phyloP scores from a whole-genome alignment of 2,329 filamentous ascomycete genomes.

The Apiospora pterosperma region DNA sequence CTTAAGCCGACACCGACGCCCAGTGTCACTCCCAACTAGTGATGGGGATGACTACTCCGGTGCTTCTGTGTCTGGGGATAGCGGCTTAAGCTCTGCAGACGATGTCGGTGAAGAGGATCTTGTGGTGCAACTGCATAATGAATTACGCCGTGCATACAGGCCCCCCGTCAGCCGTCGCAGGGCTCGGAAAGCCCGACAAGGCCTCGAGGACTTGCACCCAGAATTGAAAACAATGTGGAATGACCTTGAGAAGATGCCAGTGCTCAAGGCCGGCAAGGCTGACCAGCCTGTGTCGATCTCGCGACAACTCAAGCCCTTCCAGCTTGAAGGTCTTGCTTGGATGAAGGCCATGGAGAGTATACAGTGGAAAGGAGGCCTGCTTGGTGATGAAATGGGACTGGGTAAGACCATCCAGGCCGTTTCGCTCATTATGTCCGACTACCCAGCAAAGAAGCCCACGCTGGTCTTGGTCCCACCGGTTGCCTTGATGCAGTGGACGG shows the following conservation, averaged over 20 bases:
- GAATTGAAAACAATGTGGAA: conserved; percentile 82
- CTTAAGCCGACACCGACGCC: neutral
- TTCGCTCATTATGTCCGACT: conserved; percentile 97
- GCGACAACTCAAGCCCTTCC: conserved; percentile 85
- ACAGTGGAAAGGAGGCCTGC: conserved; percentile 80
- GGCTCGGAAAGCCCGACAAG: neutral
- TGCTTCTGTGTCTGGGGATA: conserved; percentile 11
- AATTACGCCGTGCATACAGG: neutral
- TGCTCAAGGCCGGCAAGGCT: conserved; percentile 60
- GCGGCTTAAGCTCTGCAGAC: neutral
- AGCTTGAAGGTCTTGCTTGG: conserved; percentile 91
- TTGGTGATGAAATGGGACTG: conserved; percentile 98
- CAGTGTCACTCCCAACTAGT: conserved; percentile 16
- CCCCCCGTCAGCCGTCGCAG: neutral
- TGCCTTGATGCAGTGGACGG: conserved; percentile 92
- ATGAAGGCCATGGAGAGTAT: conserved; percentile 87
- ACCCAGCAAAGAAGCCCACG: conserved; percentile 76
- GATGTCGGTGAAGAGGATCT: neutral
- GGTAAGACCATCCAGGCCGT: conserved; percentile 99
- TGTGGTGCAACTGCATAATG: neutral
- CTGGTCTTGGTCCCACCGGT: conserved; percentile 90
- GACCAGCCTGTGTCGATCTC: conserved; percentile 75
- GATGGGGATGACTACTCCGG: conserved; percentile 17
- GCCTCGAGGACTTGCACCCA: conserved; percentile 77
- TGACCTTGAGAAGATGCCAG: conserved; percentile 63